These are phyloP conservation scores for Nitzschia palea DNA, from an alignment of 108 stramenopile genomes.

Conservation along the genomic window DNA sequence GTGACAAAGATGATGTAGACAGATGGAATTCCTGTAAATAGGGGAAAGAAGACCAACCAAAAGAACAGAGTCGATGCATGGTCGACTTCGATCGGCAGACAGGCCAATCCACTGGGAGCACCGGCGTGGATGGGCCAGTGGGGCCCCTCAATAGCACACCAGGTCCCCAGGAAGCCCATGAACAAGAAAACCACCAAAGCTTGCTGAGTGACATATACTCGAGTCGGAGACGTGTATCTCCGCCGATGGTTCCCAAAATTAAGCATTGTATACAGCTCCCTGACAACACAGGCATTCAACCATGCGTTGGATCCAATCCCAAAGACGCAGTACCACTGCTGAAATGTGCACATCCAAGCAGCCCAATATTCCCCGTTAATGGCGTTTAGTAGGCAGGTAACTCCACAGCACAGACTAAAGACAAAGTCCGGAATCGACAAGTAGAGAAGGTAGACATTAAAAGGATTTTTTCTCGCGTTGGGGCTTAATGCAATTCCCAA, in stretches of 20 bases:
- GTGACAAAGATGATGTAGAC: background rate
- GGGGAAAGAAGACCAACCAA: constrained; percentile 16
- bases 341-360: constrained; percentile 12
- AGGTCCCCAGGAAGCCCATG: background rate
- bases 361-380: constrained; percentile 4
- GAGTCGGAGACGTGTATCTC: background rate
- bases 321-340: constrained; percentile 23
- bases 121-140: constrained; percentile 5
- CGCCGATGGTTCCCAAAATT: background rate
- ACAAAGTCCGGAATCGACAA: constrained; percentile 28
- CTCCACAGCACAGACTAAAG: constrained; percentile 8
- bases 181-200: constrained; percentile 5
- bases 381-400: constrained; percentile 19
- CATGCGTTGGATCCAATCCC: constrained; percentile 13
- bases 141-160: background rate
- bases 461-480: constrained; percentile 12
- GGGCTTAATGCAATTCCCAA: background rate
- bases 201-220: background rate
- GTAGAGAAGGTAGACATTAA: constrained; percentile 28
- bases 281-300: constrained; percentile 2
- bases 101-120: constrained; percentile 1
- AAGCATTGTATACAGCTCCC: constrained; percentile 9
- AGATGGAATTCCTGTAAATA: constrained; percentile 11
- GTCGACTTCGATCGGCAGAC: constrained; percentile 15
- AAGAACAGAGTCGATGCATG: constrained; percentile 5